These are phyloP conservation scores for Sinapis alba DNA, from an alignment of 441 rosid species.

Conservation along the genomic window DNA sequence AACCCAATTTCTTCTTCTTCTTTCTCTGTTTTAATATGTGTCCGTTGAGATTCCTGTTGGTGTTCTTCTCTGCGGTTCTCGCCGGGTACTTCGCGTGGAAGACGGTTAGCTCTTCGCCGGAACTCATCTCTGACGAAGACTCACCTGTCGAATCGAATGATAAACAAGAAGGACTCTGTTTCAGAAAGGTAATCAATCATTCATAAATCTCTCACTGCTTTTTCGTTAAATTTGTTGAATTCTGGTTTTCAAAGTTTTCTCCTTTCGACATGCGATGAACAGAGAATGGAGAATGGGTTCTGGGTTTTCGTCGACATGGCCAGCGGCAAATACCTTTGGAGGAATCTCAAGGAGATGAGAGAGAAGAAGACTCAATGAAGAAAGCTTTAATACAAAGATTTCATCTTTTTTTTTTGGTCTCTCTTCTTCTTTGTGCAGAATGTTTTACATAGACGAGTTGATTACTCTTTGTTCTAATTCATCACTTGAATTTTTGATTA, in stretches of 20 bases:
- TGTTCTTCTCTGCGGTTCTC: slow-evolving; percentile 79
- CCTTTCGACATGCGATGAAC: slow-evolving; percentile 33
- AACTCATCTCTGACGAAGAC: slow-evolving; percentile 45
- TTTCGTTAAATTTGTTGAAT: neutral
- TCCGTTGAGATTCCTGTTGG: slow-evolving; percentile 79
- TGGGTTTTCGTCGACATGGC: slow-evolving; percentile 99
- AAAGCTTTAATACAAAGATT: neutral
- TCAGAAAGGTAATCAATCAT: slow-evolving; percentile 50
- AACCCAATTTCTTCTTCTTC: neutral
- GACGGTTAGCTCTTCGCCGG: slow-evolving; percentile 68
- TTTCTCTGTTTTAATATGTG: slow-evolving; percentile 55
- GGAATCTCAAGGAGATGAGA: slow-evolving; percentile 69
- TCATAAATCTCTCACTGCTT: neutral
- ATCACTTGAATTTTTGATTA: slow-evolving; percentile 14
- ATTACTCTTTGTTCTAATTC: neutral
- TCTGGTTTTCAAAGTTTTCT: slow-evolving; percentile 8
- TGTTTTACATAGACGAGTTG: slow-evolving; percentile 17
- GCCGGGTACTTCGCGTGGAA: slow-evolving; percentile 87
- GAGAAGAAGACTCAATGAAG: slow-evolving; percentile 35
- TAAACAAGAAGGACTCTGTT: slow-evolving; percentile 48
- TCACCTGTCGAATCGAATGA: slow-evolving; percentile 48
- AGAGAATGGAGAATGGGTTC: slow-evolving; percentile 80
- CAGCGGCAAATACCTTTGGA: slow-evolving; percentile 90
- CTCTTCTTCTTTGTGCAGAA: slow-evolving; percentile 38
- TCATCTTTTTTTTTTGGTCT: slow-evolving; percentile 1